phyloP scores from a whole-genome alignment of 257 asterid genomes.

The Henckelia pumila region DNA sequence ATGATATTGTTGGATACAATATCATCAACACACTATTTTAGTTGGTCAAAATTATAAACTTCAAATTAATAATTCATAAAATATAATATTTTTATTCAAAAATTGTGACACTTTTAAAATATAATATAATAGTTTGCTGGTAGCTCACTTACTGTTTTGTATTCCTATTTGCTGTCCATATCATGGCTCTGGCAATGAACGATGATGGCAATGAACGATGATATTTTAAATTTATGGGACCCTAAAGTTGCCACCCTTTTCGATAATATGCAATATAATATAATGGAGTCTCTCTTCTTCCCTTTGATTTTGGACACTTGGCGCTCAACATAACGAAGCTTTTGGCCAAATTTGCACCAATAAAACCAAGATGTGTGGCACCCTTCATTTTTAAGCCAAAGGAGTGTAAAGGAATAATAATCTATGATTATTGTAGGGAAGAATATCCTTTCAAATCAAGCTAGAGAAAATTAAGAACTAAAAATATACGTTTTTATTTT shows the following conservation, averaged over 20 bases:
- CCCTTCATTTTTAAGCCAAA: too few relatives aligned
- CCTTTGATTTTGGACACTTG: not conserved
- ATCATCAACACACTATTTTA: too few relatives aligned
- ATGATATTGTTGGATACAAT: too few relatives aligned
- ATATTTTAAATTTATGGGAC: not conserved
- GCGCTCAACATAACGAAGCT: not conserved
- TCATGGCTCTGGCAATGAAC: not conserved
- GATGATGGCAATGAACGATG: too few relatives aligned
- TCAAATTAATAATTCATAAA: too few relatives aligned
- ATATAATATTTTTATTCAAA: too few relatives aligned
- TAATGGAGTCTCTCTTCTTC: not conserved
- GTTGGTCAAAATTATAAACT: too few relatives aligned
- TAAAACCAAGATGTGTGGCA: not conserved
- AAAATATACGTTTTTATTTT: too few relatives aligned
- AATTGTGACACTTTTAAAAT: too few relatives aligned
- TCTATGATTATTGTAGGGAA: not conserved
- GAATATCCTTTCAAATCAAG: not conserved
- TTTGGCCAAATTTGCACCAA: not conserved
- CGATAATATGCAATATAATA: not conserved
- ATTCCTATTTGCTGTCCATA: not conserved
- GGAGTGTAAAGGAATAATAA: not conserved
- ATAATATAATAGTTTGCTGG: too few relatives aligned
- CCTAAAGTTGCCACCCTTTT: not conserved
- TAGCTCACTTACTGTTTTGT: not conserved
- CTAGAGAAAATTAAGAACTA: too few relatives aligned